These are phyloP conservation scores for Calocybe cyanea DNA, from an alignment of 768 basidiomycete genomes.

Conservation along the genomic window DNA sequence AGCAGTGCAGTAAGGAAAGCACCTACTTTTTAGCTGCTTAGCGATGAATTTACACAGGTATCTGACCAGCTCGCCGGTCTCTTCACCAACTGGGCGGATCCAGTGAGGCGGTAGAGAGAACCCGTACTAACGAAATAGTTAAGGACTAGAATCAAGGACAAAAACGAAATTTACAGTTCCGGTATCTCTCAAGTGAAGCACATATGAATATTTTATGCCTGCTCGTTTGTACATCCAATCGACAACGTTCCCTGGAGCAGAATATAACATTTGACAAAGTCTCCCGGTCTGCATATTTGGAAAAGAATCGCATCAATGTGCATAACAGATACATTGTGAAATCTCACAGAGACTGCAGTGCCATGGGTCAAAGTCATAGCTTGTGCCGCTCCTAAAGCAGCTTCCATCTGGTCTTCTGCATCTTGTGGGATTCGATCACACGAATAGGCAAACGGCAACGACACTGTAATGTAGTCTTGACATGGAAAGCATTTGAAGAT, in stretches of 20 bases:
- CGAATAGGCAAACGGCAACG: slow-evolving; percentile 73
- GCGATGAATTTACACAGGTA: slow-evolving; percentile 69
- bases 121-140: slow-evolving; percentile 51
- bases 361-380: slow-evolving; percentile 50
- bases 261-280: slow-evolving; percentile 44
- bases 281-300: slow-evolving; percentile 33
- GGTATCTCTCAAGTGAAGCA: slow-evolving; percentile 63
- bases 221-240: slow-evolving; percentile 61
- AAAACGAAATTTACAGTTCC: slow-evolving; percentile 51
- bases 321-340: not conserved
- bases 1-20: not conserved
- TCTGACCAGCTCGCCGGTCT: slow-evolving; percentile 59
- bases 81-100: slow-evolving; percentile 80
- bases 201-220: slow-evolving; percentile 60
- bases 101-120: slow-evolving; percentile 67
- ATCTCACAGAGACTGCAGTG: slow-evolving; percentile 42
- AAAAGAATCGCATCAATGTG: too few relatives aligned
- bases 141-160: not conserved
- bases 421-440: slow-evolving; percentile 59
- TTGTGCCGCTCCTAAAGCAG: slow-evolving; percentile 53
- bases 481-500: not conserved
- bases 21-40: slow-evolving; percentile 31
- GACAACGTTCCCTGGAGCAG: slow-evolving; percentile 59
- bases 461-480: slow-evolving; percentile 45
- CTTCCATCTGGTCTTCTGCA: slow-evolving; percentile 69